Evolutionary conservation across 495 filamentous ascomycete species (phyloP).

Genomic region (Tuber calosporum): DNA sequence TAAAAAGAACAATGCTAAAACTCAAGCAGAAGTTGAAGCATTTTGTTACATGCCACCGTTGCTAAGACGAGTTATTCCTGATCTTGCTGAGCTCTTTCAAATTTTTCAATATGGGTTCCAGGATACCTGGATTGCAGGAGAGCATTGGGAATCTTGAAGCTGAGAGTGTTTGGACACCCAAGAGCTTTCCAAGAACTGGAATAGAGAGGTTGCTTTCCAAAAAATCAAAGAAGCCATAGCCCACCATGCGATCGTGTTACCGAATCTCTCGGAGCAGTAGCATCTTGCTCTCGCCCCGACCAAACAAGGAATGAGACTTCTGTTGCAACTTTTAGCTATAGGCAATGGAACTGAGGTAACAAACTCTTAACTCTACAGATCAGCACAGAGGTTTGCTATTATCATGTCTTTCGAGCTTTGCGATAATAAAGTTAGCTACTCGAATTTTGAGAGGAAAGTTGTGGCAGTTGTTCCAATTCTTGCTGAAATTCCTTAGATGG

Average conservation of each 20-base stretch:
- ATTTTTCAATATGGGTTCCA: not conserved
- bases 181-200: not conserved
- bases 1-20: not conserved
- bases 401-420: not conserved
- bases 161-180: fast-evolving
- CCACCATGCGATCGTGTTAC: not conserved
- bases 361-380: fast-evolving
- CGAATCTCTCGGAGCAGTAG: not conserved
- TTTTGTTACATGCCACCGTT: not conserved
- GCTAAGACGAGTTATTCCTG: not conserved
- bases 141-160: not conserved
- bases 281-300: not conserved
- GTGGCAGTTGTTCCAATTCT: not conserved
- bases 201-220: not conserved
- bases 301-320: not conserved
- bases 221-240: not conserved
- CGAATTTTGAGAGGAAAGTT: not conserved
- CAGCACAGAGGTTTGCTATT: not conserved
- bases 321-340: not conserved
- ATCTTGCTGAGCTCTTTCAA: not conserved
- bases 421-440: not conserved
- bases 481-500: not conserved
- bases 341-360: not conserved
- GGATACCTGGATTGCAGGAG: not conserved
- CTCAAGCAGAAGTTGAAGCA: not conserved